phyloP scores from a whole-genome alignment of 805 yeast genomes.

The Pichia kluyveri region DNA sequence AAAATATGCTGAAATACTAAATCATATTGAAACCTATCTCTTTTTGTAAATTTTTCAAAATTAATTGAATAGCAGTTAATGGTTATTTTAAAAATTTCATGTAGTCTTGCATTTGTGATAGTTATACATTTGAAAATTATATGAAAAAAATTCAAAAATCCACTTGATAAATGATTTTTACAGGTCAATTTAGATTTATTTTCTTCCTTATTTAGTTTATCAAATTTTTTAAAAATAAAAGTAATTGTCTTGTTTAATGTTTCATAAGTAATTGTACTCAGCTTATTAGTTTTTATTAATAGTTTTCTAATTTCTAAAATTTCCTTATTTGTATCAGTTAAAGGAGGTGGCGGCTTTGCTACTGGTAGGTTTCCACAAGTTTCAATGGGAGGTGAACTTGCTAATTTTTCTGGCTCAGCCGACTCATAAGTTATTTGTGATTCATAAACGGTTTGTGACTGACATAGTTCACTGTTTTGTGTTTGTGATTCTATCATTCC shows the following conservation, averaged over 20 bases:
- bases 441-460: no score
- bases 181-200: neutral
- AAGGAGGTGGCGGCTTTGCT: neutral
- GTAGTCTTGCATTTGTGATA: neutral
- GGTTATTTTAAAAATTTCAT: constrained; percentile 6
- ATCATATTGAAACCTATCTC: constrained; percentile 1
- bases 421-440: no score
- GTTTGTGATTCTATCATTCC: no score
- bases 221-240: neutral
- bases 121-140: constrained; percentile 1
- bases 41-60: constrained; percentile 5
- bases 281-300: neutral
- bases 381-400: no score
- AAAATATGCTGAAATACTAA: constrained; percentile 6
- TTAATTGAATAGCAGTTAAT: constrained; percentile 10
- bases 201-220: neutral
- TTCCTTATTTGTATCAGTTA: neutral
- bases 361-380: no score
- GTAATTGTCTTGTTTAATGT: neutral
- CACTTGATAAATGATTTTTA: constrained; percentile 1
- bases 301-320: neutral
- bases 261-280: neutral
- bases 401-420: no score
- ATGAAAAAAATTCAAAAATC: neutral
- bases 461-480: no score